These are phyloP conservation scores for Pseudozyma sp. DNA, from an alignment of 1,284 basidiomycete species.

Conservation along the genomic window DNA sequence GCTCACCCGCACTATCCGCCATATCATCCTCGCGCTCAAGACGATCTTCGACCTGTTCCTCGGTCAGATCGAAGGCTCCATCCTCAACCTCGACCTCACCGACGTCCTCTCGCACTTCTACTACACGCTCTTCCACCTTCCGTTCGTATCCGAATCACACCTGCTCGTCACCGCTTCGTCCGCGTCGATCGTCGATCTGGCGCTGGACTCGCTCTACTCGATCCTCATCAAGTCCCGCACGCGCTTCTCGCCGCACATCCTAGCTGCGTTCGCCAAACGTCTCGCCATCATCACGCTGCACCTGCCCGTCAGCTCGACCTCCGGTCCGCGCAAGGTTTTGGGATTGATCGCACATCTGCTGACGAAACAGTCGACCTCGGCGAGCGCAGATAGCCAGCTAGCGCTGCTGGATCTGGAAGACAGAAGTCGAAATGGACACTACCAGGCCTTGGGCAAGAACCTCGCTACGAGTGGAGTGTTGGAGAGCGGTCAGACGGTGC, in stretches of 20 bases:
- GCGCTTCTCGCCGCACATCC: slow-evolving; percentile 78
- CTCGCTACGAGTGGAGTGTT: slow-evolving; percentile 16
- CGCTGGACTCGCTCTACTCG: slow-evolving; percentile 47
- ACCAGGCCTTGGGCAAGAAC: slow-evolving; percentile 18
- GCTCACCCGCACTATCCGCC: slow-evolving; percentile 72
- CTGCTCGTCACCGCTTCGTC: slow-evolving; percentile 64
- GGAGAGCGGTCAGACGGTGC: slow-evolving; percentile 23
- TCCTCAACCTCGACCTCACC: slow-evolving; percentile 88
- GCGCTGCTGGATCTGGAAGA: slow-evolving; percentile 42
- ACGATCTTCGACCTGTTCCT: slow-evolving; percentile 95
- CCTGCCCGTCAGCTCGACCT: not conserved
- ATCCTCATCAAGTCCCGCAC: slow-evolving; percentile 85
- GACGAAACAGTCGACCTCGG: slow-evolving; percentile 15
- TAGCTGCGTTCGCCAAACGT: slow-evolving; percentile 82
- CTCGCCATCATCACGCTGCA: slow-evolving; percentile 70
- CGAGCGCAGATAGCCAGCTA: slow-evolving; percentile 11
- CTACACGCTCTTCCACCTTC: slow-evolving; percentile 71
- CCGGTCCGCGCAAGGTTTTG: slow-evolving; percentile 12
- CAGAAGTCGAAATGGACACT: slow-evolving; percentile 22
- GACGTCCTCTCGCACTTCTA: slow-evolving; percentile 88
- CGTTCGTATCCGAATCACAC: slow-evolving; percentile 71
- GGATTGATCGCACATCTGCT: slow-evolving; percentile 21
- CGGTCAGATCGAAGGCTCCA: slow-evolving; percentile 90
- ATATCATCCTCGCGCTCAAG: slow-evolving; percentile 84
- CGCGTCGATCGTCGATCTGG: slow-evolving; percentile 14